Conservation (phyloP, 2,329 filamentous ascomycete genomes). For the Aschersonia sp. region DNA sequence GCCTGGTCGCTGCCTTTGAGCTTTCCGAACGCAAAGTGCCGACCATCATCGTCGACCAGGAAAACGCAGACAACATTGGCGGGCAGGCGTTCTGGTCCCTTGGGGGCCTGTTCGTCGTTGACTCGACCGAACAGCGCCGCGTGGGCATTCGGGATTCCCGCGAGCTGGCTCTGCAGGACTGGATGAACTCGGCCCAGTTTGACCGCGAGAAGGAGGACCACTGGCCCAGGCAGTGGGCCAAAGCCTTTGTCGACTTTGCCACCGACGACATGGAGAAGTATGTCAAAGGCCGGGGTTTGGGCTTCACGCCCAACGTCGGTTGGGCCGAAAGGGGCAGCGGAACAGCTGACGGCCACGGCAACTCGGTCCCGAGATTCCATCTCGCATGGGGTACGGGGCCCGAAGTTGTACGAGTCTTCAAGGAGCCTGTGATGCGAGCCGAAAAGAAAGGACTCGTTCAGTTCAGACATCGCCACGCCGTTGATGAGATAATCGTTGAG, state of each 20-base stretch:
- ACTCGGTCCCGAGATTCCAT: conserved; percentile 49
- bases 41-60: conserved; percentile 41
- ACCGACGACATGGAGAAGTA: conserved; percentile 43
- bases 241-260: conserved; percentile 49
- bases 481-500: conserved; percentile 41
- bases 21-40: conserved; percentile 34
- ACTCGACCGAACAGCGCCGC: conserved; percentile 40
- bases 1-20: conserved; percentile 45
- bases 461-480: conserved; percentile 41
- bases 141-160: conserved; percentile 43
- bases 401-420: conserved; percentile 42
- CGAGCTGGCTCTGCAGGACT: conserved; percentile 42
- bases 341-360: conserved; percentile 40
- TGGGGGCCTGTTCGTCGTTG: conserved; percentile 44
- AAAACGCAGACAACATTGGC: conserved; percentile 39
- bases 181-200: conserved; percentile 42
- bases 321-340: conserved; percentile 49
- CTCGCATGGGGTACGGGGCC: conserved; percentile 47
- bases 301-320: conserved; percentile 38
- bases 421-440: conserved; percentile 37
- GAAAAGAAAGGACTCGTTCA: conserved; percentile 36
- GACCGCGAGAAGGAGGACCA: conserved; percentile 39
- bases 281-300: conserved; percentile 35
- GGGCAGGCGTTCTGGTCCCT: conserved; percentile 52
- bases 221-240: conserved; percentile 48